Base-by-base conservation (phyloP, 768 basidiomycete species). In the Trametes cingulata region DNA sequence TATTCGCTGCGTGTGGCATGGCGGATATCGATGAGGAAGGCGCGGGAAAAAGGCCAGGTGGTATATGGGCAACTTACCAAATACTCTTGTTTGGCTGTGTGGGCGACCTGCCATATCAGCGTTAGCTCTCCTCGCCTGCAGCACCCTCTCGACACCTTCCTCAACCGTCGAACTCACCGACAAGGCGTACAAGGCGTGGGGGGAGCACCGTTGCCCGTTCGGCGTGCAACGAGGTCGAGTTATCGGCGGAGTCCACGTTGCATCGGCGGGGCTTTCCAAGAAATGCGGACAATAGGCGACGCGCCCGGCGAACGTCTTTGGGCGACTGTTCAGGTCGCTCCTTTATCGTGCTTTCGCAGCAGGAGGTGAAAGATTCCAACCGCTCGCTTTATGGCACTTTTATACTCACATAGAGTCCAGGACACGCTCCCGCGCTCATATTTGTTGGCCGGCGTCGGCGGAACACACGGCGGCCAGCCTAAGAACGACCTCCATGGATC, bases 51-150 rank as follows among this genome's bases (percentile, higher is more conserved):
- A 36, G 8, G n/a, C 22, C 17, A 45, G 19, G n/a, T n/a, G 46
- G 24, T 25, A 56, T 46, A 47, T 33, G 47, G 47, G 53, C 47
- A 20, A 51, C 60, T 6, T 25, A 61, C 60, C 60, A 51, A 50
- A 61, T 55, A 55, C 19, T 7, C 13, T 43, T 61, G 52, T 61
- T 61, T 61, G 60, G 53, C 53, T 17, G 39, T 61, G 60, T 61
- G 53, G 60, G 60, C 48, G 60, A 41, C 47, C 60, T 50, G 47
- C 52, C 40, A 37, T 29, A 25, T 35, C 13, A 33, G 39, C 46
- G 48, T 61, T 27, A 60, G 52, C 49, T 43, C 37, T 27, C 39
- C 53, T 25, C 17, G 17, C 29, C 29, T 33, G 29, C 29, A 33
- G 29, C 29, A 14, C 14, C 10, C 27, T 35, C 37, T 35, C 25